Base-by-base conservation (phyloP, 129 eudicot species). In the Sambucus nigra region DNA sequence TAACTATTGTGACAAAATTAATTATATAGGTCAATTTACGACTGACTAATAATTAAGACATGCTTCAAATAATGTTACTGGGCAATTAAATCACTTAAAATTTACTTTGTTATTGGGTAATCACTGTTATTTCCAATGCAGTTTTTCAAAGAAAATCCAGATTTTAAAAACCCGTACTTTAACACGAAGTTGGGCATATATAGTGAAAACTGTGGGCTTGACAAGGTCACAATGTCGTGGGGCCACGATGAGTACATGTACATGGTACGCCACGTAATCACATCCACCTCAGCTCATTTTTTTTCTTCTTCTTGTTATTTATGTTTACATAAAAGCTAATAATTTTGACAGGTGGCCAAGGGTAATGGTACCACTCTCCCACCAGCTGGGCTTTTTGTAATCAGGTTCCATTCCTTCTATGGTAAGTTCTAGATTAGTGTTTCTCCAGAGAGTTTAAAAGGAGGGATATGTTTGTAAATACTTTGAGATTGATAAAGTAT, bases 181-280 rank as follows among this genome's bases (percentile, higher is more conserved):
- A 60, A 55, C 72, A 71, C 81, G 10, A 75, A 80, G 61, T 47
- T 46, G 44, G 87, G 87, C 5, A 46, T 75, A 9, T 80, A 80
- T 35, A 13, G 55, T 14, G 67, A 75, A 45, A 66, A 66, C 10
- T 70, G 79, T 57, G 87, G 87, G 11, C 63, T 80, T 3, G 73
- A 75, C 25, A 71, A 80, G 40, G 79, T 80, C 9, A 15, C 53
- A 31, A 64, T 80, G 64, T 75, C 87, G 14, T 80, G 79, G 79
- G 82, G 87, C 4, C 87, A 80, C 51, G 87, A 80, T 39, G 87
- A 80, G 55, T 80, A 80, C 69, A 75, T 80, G 87, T 75, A 68
- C 52, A n/a, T 71, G 79, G 83, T 72, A 67, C n/a, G 65, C 19
- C 24, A 0, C 48, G 21, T 24, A 16, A 29, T 57, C 11, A 59